Percentiles rank a stretch among this genome's conserved stretches.
Conservation (phyloP, 176 grass and related monocot species). For the Bromus sterilis region DNA sequence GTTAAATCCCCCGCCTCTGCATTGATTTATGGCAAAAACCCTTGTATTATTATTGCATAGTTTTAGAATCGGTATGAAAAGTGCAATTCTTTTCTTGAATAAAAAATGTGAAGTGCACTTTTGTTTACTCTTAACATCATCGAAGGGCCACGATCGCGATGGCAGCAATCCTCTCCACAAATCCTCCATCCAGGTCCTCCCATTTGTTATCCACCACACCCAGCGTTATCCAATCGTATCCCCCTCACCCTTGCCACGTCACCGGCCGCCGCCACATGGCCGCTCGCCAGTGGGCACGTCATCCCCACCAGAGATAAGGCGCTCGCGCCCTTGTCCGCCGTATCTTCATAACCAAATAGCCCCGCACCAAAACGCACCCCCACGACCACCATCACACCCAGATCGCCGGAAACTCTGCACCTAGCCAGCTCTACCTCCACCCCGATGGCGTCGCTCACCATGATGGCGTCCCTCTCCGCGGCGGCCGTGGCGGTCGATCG, state of each 20-base stretch:
- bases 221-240: conserved; percentile 13
- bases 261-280: conserved; percentile 22
- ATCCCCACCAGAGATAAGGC: conserved; percentile 41
- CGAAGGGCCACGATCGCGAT: neutral
- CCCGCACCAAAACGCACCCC: neutral
- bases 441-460: conserved; percentile 65
- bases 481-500: conserved; percentile 28
- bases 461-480: conserved; percentile 52
- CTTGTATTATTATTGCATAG: too few species aligned
- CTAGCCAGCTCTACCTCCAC: neutral
- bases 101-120: too few species aligned
- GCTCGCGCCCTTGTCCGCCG: neutral
- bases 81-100: too few species aligned
- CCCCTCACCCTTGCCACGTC: neutral
- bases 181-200: conserved; percentile 8
- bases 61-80: too few species aligned
- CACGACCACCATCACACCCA: neutral
- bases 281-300: neutral
- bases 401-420: neutral
- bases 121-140: too few species aligned
- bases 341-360: conserved; percentile 31
- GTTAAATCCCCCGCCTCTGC: too few species aligned
- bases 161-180: neutral
- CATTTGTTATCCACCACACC: conserved; percentile 35
- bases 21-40: too few species aligned